Percentiles rank a stretch among this genome's conserved stretches.
These are phyloP conservation scores for Boletus subluridellus DNA, from an alignment of 1,284 basidiomycete species.

Conservation along the genomic window DNA sequence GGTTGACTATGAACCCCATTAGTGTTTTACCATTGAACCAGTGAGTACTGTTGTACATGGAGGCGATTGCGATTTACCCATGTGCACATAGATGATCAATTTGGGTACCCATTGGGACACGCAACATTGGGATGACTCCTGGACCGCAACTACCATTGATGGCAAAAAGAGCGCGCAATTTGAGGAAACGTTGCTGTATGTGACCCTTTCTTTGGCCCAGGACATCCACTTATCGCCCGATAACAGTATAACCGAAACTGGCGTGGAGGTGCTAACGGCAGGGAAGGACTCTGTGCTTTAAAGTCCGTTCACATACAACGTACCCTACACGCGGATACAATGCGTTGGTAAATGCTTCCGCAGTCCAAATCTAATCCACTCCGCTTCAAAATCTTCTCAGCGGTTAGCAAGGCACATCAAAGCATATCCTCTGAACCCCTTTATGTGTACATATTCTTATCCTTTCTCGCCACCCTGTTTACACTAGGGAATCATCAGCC, in stretches of 20 bases:
- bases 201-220: conserved; percentile 16
- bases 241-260: conserved; percentile 84
- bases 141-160: conserved; percentile 91
- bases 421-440: conserved; percentile 15
- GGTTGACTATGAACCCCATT: conserved; percentile 4
- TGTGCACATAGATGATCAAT: conserved; percentile 80
- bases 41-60: conserved; percentile 39
- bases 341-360: conserved; percentile 19
- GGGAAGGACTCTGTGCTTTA: conserved; percentile 42
- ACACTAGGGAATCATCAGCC: conserved; percentile 26
- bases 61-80: neutral
- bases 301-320: conserved; percentile 18
- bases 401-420: conserved; percentile 25
- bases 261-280: conserved; percentile 85
- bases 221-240: conserved; percentile 17
- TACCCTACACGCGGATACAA: conserved; percentile 25
- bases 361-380: conserved; percentile 9
- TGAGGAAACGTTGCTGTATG: conserved; percentile 88
- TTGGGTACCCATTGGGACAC: conserved; percentile 70
- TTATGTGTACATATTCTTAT: conserved; percentile 36
- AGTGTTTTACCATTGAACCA: conserved; percentile 79
- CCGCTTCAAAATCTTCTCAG: conserved; percentile 22
- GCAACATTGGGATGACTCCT: conserved; percentile 85
- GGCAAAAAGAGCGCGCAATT: conserved; percentile 91
- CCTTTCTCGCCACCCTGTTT: conserved; percentile 24